A percentile compares a stretch with the other conserved stretches of the same genome.
Conservation (phyloP, 2,329 filamentous ascomycete species). For the Cadophora gregata region DNA sequence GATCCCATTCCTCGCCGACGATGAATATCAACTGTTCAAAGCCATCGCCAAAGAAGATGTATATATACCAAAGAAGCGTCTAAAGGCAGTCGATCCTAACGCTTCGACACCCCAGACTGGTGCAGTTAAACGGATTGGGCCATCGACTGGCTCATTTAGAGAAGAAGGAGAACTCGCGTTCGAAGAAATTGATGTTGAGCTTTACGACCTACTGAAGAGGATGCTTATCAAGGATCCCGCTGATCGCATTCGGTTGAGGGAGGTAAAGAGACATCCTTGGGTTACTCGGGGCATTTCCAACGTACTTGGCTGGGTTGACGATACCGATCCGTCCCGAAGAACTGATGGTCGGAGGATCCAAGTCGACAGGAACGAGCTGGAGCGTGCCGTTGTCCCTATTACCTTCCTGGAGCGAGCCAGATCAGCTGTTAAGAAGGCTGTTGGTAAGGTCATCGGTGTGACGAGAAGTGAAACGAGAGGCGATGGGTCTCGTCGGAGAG, state of each 20-base stretch:
- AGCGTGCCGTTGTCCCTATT: conserved; percentile 86
- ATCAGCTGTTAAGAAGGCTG: conserved; percentile 74
- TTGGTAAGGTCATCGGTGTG: conserved; percentile 62
- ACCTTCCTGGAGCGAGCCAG: conserved; percentile 85
- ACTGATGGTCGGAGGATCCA: conserved; percentile 86
- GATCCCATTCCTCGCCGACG: conserved; percentile 89
- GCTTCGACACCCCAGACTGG: conserved; percentile 61
- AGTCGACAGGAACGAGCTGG: conserved; percentile 89
- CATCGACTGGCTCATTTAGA: conserved; percentile 67
- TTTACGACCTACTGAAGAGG: conserved; percentile 78
- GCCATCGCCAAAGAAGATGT: conserved; percentile 93
- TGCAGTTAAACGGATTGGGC: conserved; percentile 55
- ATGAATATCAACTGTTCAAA: conserved; percentile 89
- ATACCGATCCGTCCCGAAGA: conserved; percentile 83
- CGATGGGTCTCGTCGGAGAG: conserved; percentile 61
- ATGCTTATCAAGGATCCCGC: conserved; percentile 90
- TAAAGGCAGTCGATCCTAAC: conserved; percentile 74
- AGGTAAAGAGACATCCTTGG: conserved; percentile 96
- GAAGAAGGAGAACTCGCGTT: conserved; percentile 81
- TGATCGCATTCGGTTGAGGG: conserved; percentile 84
- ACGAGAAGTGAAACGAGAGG: conserved; percentile 54
- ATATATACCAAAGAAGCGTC: conserved; percentile 80
- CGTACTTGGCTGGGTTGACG: conserved; percentile 83
- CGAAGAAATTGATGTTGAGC: conserved; percentile 80
- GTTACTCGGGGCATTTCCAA: conserved; percentile 80